Evolutionary conservation across 768 basidiomycete species (phyloP).

Genomic region (Paxillus involutus): DNA sequence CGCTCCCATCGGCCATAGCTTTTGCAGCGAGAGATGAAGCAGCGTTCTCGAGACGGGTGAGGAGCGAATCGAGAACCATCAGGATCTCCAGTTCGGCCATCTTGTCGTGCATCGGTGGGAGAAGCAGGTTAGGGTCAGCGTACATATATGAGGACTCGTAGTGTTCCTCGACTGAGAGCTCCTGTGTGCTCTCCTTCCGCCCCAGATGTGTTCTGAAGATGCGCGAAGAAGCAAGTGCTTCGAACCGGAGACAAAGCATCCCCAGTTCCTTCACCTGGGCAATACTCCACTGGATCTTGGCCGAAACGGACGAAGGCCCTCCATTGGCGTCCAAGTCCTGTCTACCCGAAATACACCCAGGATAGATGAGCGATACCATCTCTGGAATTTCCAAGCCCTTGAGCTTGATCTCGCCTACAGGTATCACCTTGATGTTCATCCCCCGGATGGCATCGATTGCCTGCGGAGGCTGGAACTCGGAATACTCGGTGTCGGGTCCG

Average conservation of each 20-base stretch:
- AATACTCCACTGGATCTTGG: conserved; percentile 65
- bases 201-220: conserved; percentile 51
- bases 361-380: conserved; percentile 82
- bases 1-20: conserved; percentile 10
- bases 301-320: conserved; percentile 13
- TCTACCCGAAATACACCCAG: conserved; percentile 68
- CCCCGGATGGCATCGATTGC: conserved; percentile 75
- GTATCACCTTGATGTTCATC: conserved; percentile 66
- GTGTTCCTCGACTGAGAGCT: conserved; percentile 19
- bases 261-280: conserved; percentile 75
- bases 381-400: conserved; percentile 95
- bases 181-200: conserved; percentile 32
- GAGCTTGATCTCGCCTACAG: conserved; percentile 88
- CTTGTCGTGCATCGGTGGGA: conserved; percentile 70
- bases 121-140: conserved; percentile 59
- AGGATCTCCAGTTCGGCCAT: conserved; percentile 73
- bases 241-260: conserved; percentile 72
- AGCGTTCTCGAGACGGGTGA: conserved; percentile 76
- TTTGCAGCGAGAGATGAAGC: conserved; percentile 33
- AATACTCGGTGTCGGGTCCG: conserved; percentile 60
- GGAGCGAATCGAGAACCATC: conserved; percentile 72
- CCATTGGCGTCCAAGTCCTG: conserved; percentile 50
- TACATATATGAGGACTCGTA: conserved; percentile 41
- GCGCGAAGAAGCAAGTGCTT: conserved; percentile 66
- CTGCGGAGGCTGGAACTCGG: conserved; percentile 52